Conservation (phyloP, 768 basidiomycete species). For the Albatrellus ellisii region DNA sequence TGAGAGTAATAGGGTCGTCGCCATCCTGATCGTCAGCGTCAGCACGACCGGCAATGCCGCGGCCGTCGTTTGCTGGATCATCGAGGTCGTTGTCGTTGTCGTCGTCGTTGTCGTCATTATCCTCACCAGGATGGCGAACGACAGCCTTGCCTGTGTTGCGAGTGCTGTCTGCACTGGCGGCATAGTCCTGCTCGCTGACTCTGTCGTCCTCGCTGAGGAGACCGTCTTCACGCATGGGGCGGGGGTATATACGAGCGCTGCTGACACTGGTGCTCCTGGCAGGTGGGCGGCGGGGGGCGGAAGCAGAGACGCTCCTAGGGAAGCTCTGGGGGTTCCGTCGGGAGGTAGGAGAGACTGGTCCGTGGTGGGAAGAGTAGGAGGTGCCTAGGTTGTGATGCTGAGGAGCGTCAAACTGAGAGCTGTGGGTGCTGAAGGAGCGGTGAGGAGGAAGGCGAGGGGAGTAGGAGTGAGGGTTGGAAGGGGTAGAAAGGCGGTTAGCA, state of each 20-base stretch:
- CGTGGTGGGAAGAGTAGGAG: conserved; percentile 40
- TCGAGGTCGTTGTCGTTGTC: conserved; percentile 20
- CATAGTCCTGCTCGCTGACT: conserved; percentile 24
- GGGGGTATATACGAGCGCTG: conserved; percentile 42
- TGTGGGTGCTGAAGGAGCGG: conserved; percentile 8
- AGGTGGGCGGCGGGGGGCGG: conserved; percentile 23
- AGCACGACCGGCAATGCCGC: too few species aligned
- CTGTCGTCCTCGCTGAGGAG: conserved; percentile 12
- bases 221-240: conserved; percentile 17
- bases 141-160: conserved; percentile 21
- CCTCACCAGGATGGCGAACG: conserved; percentile 23
- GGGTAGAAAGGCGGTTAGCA: too few species aligned
- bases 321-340: conserved; percentile 27
- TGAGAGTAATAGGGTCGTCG: conserved; percentile 85
- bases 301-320: conserved; percentile 40
- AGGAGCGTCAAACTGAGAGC: conserved; percentile 51
- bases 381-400: conserved; percentile 57
- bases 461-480: background rate
- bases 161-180: too few species aligned
- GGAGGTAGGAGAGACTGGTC: conserved; percentile 32
- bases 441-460: background rate
- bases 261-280: conserved; percentile 50
- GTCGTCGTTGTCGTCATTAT: conserved; percentile 23
- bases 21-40: conserved; percentile 21
- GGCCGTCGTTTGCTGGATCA: conserved; percentile 26